Evolutionary conservation across 768 basidiomycete species (phyloP).

Genomic region (Suillus fuscotomentosus): DNA sequence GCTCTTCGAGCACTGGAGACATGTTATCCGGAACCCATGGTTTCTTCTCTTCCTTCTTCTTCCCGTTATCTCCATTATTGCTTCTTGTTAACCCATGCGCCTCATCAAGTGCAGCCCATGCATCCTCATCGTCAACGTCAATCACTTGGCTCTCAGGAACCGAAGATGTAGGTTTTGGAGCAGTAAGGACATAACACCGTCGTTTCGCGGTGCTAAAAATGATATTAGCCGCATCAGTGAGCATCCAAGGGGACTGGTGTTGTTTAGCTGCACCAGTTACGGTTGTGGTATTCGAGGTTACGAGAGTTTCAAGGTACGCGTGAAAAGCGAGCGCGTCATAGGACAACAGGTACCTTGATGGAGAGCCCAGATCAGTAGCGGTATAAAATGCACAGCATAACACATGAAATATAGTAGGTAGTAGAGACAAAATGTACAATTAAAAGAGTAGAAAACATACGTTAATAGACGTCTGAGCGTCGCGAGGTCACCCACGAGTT

Average conservation of each 20-base stretch:
- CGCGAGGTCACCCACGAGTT: slow-evolving; percentile 85
- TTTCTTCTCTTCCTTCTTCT: slow-evolving; percentile 9
- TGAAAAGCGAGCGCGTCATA: slow-evolving; percentile 93
- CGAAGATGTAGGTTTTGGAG: slow-evolving; percentile 22
- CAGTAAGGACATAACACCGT: slow-evolving; percentile 67
- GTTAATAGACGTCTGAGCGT: slow-evolving; percentile 79
- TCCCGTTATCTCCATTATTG: slow-evolving; percentile 3
- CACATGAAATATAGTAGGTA: not conserved
- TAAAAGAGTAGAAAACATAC: slow-evolving; percentile 40
- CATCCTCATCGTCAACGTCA: slow-evolving; percentile 67
- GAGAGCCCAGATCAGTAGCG: slow-evolving; percentile 13
- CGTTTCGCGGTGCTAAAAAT: slow-evolving; percentile 81
- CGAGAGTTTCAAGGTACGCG: slow-evolving; percentile 85
- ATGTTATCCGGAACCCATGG: slow-evolving; percentile 75
- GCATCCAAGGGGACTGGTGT: slow-evolving; percentile 85
- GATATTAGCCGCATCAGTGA: slow-evolving; percentile 86
- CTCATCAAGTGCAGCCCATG: slow-evolving; percentile 72
- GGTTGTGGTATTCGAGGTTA: slow-evolving; percentile 56
- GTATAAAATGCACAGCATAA: not conserved
- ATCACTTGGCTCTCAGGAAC: slow-evolving; percentile 26
- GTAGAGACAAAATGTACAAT: not conserved
- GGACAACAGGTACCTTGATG: slow-evolving; percentile 72
- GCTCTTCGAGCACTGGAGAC: slow-evolving; percentile 87
- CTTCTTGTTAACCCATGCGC: slow-evolving; percentile 36
- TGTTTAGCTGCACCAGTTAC: slow-evolving; percentile 53